These are phyloP conservation scores for Odontarrhena argentea DNA, from an alignment of 345 rosid genomes.

Conservation along the genomic window DNA sequence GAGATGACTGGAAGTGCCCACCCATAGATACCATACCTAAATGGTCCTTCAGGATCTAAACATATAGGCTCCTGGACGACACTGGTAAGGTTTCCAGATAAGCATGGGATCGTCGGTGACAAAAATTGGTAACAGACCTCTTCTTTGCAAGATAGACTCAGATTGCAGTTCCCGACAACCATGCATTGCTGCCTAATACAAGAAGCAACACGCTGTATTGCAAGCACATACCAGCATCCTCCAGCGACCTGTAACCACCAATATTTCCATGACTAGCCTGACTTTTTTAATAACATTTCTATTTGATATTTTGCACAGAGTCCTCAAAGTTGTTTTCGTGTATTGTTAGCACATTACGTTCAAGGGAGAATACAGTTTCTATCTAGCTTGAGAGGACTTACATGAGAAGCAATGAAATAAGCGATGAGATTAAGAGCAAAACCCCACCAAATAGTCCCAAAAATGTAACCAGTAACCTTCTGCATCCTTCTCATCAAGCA, in stretches of 20 bases:
- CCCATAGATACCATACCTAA: constrained; percentile 67
- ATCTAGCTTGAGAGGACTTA: constrained; percentile 39
- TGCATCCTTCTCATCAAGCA: constrained; percentile 76
- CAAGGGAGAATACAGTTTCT: neutral
- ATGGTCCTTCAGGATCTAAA: constrained; percentile 67
- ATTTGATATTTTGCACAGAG: neutral
- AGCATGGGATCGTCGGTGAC: constrained; percentile 47
- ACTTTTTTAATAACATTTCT: neutral
- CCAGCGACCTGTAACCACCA: constrained; percentile 68
- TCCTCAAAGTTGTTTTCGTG: neutral
- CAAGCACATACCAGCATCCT: constrained; percentile 94
- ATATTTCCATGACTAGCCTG: neutral
- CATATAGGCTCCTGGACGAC: constrained; percentile 54
- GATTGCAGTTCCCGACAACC: constrained; percentile 48
- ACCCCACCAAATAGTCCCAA: constrained; percentile 98
- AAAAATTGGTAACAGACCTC: constrained; percentile 59
- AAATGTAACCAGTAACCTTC: constrained; percentile 88
- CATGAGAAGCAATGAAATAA: constrained; percentile 91
- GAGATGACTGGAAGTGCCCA: constrained; percentile 86
- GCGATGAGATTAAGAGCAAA: constrained; percentile 88
- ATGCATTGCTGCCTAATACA: constrained; percentile 73
- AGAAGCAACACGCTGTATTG: constrained; percentile 73
- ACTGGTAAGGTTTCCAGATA: constrained; percentile 52
- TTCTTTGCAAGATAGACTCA: constrained; percentile 67
- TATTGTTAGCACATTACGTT: neutral